A percentile compares a stretch with the other conserved stretches of the same genome.
phyloP scores from a whole-genome alignment of 2,329 filamentous ascomycete genomes.

The Xylariaceae sp. region DNA sequence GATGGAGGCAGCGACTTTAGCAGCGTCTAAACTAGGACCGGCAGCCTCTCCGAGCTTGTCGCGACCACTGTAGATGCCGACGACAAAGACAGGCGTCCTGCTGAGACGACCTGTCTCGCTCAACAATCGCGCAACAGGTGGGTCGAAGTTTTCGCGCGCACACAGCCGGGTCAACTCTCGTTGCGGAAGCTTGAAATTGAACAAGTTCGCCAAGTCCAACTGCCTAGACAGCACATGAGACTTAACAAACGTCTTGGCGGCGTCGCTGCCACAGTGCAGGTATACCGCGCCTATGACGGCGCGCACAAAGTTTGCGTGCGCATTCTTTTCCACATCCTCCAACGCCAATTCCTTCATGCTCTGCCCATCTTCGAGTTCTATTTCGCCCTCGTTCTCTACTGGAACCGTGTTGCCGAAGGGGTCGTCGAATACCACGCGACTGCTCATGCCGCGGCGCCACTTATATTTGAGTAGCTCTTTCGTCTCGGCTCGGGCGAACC shows the following conservation, averaged over 20 bases:
- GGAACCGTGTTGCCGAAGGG: conserved; percentile 75
- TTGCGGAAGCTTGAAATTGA: conserved; percentile 83
- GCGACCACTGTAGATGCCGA: conserved; percentile 89
- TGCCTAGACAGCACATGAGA: conserved; percentile 83
- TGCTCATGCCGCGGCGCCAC: conserved; percentile 75
- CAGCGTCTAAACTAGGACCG: conserved; percentile 78
- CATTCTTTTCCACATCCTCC: conserved; percentile 44
- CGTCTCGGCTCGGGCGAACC: conserved; percentile 59
- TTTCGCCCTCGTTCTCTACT: conserved; percentile 23
- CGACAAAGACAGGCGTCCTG: conserved; percentile 87
- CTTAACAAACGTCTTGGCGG: conserved; percentile 82
- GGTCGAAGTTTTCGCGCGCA: conserved; percentile 85
- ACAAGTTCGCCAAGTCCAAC: conserved; percentile 77
- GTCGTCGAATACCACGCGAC: conserved; percentile 81
- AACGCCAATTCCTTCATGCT: conserved; percentile 36
- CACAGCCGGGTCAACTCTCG: conserved; percentile 85
- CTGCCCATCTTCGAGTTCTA: conserved; percentile 32
- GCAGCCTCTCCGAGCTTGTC: conserved; percentile 94
- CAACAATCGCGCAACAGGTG: conserved; percentile 84
- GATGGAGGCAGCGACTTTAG: conserved; percentile 79
- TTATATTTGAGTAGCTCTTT: conserved; percentile 53
- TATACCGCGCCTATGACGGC: conserved; percentile 87
- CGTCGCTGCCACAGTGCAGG: conserved; percentile 78
- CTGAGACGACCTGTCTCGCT: conserved; percentile 89
- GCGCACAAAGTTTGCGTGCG: conserved; percentile 79